phyloP scores from a whole-genome alignment of 768 basidiomycete species.

The Boletus subcaerulescens region DNA sequence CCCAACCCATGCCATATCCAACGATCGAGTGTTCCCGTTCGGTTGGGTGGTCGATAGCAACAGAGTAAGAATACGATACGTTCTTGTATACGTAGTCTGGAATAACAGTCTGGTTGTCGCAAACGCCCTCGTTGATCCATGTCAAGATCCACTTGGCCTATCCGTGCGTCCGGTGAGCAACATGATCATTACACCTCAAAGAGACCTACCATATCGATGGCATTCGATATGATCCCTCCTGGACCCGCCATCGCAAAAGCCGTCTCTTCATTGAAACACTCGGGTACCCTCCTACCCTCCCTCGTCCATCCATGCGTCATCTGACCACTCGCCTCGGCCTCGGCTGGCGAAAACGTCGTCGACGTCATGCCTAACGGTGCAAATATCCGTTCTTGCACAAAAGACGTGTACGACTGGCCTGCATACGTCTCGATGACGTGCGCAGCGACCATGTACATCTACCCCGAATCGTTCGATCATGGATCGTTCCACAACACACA shows the following conservation, averaged over 20 bases:
- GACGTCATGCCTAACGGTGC: conserved; percentile 38
- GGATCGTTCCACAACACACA: no score
- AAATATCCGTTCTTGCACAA: conserved; percentile 42
- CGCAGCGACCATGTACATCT: conserved; percentile 40
- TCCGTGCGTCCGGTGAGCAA: background rate
- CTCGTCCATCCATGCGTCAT: no score
- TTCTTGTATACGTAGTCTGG: conserved; percentile 29
- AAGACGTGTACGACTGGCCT: conserved; percentile 34
- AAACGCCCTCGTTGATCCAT: conserved; percentile 34
- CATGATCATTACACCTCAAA: background rate
- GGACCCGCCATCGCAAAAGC: conserved; percentile 34
- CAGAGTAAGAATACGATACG: conserved; percentile 31
- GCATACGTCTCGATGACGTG: conserved; percentile 36
- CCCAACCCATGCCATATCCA: conserved; percentile 46
- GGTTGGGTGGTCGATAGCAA: conserved; percentile 13
- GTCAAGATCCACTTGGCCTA: conserved; percentile 40
- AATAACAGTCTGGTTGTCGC: conserved; percentile 32
- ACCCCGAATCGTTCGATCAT: no score
- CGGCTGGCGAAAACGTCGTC: no score
- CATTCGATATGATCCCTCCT: conserved; percentile 44
- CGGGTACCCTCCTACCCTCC: background rate
- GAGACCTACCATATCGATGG: conserved; percentile 36
- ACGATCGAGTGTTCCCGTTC: conserved; percentile 25
- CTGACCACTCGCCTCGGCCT: no score
- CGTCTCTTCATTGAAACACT: conserved; percentile 28